Conservation (phyloP, 306 rosid genomes). For the Biancaea sappan region DNA sequence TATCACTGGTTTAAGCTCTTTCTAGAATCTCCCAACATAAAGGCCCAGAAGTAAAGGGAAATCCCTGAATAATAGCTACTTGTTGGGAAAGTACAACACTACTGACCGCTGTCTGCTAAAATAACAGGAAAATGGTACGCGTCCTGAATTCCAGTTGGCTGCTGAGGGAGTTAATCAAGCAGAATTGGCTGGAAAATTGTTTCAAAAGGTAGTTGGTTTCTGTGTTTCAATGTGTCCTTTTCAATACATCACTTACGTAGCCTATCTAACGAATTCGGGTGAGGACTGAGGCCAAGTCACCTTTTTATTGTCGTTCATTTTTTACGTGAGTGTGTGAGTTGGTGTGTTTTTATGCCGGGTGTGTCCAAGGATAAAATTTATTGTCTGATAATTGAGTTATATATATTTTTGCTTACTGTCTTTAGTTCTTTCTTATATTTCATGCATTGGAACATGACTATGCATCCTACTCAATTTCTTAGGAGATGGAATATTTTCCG, state of each 20-base stretch:
- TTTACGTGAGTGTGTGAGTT: not conserved
- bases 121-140: slow-evolving; percentile 76
- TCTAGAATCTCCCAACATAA: not conserved
- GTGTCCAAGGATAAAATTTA: not conserved
- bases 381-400: not conserved
- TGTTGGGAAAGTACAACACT: too few relatives aligned
- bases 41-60: not conserved
- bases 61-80: not conserved
- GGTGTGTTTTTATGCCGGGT: not conserved
- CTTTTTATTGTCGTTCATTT: not conserved
- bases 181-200: slow-evolving; percentile 57
- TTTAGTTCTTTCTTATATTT: not conserved
- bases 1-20: not conserved
- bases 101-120: not conserved
- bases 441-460: not conserved
- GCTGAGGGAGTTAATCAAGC: slow-evolving; percentile 76
- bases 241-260: not conserved
- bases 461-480: not conserved
- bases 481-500: not conserved
- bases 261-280: not conserved
- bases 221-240: not conserved
- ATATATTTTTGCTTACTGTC: not conserved
- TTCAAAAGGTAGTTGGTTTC: slow-evolving; percentile 51
- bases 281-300: not conserved
- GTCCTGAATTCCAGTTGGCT: slow-evolving; percentile 70